Conservation (phyloP, 2,329 filamentous ascomycete genomes). For the Fusarium domesticum region DNA sequence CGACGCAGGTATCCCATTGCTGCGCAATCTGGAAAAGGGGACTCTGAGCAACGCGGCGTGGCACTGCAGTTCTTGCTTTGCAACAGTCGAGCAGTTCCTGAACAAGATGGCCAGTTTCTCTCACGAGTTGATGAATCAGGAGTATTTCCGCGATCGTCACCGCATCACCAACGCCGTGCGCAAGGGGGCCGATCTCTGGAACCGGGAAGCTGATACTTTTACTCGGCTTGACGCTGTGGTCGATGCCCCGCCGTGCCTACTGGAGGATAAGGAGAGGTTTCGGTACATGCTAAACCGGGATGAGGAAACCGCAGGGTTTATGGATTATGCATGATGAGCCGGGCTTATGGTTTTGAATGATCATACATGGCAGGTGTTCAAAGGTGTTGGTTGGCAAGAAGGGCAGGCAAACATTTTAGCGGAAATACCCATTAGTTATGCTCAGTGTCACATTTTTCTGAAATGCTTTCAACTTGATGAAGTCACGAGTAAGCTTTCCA, state of each 20-base stretch:
- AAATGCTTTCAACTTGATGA: too few species aligned
- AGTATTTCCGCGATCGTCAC: constrained; percentile 44
- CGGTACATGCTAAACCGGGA: constrained; percentile 46
- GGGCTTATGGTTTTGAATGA: neutral
- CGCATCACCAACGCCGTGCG: constrained; percentile 51
- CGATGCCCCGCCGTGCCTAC: constrained; percentile 52
- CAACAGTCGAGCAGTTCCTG: constrained; percentile 52
- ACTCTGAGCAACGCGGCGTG: constrained; percentile 51
- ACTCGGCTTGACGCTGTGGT: constrained; percentile 47
- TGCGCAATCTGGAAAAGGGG: constrained; percentile 42
- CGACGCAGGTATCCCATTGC: constrained; percentile 39
- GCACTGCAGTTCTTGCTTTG: constrained; percentile 63
- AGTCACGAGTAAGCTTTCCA: too few species aligned
- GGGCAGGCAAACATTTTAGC: too few species aligned
- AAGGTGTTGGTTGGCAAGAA: constrained; percentile 1
- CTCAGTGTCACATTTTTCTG: too few species aligned
- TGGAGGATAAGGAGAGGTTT: constrained; percentile 39
- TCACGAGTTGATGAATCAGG: constrained; percentile 51
- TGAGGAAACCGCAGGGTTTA: constrained; percentile 46
- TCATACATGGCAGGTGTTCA: constrained; percentile 1
- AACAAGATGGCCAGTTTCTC: constrained; percentile 57
- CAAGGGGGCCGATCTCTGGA: constrained; percentile 54
- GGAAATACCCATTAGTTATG: too few species aligned
- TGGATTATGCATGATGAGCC: constrained; percentile 39
- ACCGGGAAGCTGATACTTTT: constrained; percentile 46